Conservation (phyloP, 805 yeast species). For the Teunomyces stri region DNA sequence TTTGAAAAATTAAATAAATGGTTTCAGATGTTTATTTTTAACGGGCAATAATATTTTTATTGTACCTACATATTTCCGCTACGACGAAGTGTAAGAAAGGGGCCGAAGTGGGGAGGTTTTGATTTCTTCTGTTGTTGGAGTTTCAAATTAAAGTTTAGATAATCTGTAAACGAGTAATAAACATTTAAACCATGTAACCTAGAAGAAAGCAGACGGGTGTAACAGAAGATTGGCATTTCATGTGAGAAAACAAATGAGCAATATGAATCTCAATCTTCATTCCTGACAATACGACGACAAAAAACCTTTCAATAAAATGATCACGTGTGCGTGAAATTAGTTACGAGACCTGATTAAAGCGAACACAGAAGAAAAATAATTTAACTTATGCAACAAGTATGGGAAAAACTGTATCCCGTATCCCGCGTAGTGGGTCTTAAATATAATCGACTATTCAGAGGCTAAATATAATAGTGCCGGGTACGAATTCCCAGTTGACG, state of each 20-base stretch:
- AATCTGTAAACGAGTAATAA: background rate
- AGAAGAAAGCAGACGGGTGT: background rate
- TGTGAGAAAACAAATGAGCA: background rate
- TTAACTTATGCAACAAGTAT: background rate
- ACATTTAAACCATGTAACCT: background rate
- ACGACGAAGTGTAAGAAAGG: background rate
- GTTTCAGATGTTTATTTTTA: conserved; percentile 3
- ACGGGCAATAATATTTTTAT: background rate
- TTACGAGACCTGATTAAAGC: conserved; percentile 1
- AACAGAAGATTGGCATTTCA: background rate
- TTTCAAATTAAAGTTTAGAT: conserved; percentile 1
- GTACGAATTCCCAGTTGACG: no score
- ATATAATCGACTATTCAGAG: background rate
- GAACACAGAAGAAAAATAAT: conserved; percentile 1
- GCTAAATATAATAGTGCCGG: no score
- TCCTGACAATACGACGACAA: background rate
- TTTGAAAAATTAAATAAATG: background rate
- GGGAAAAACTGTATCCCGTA: background rate
- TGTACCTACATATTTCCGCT: background rate
- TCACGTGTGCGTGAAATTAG: conserved; percentile 4
- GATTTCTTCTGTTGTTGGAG: background rate
- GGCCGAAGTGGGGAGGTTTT: background rate
- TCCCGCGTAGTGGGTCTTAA: background rate
- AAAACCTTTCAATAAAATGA: background rate
- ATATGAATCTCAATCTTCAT: background rate